phyloP scores from a whole-genome alignment of 2,329 filamentous ascomycete genomes.

The Curvularia lunata region DNA sequence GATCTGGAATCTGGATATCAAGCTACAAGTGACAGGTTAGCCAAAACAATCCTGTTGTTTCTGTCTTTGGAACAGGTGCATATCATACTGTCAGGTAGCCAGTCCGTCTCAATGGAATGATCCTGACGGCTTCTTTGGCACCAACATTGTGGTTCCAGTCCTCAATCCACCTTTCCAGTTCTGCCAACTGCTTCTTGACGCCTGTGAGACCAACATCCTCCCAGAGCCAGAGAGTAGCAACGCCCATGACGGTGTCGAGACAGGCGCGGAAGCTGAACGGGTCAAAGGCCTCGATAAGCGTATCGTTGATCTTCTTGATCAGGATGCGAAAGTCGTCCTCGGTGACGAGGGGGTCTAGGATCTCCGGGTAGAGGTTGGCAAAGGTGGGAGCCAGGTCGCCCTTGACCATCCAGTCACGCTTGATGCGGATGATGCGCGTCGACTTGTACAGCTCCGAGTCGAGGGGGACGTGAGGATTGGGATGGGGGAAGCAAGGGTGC shows the following conservation, averaged over 20 bases:
- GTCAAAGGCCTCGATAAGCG: conserved; percentile 77
- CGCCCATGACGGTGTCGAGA: conserved; percentile 77
- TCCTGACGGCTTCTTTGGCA: conserved; percentile 68
- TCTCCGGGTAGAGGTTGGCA: conserved; percentile 94
- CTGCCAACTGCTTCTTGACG: conserved; percentile 72
- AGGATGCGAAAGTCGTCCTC: conserved; percentile 87
- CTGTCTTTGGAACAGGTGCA: background rate
- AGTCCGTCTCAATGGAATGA: conserved; percentile 79
- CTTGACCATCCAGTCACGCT: conserved; percentile 86
- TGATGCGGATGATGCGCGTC: conserved; percentile 90
- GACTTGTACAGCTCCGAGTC: conserved; percentile 74
- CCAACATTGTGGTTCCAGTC: conserved; percentile 78
- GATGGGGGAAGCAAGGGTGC: conserved; percentile 92
- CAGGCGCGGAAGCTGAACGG: conserved; percentile 79
- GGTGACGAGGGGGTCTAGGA: conserved; percentile 82
- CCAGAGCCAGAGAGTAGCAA: conserved; percentile 92
- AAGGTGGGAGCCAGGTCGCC: conserved; percentile 93
- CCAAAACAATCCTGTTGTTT: background rate
- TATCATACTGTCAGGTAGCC: conserved; percentile 80
- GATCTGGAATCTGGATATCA: conserved; percentile 81
- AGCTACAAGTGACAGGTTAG: conserved; percentile 56
- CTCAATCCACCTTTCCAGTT: conserved; percentile 81
- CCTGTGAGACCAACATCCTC: conserved; percentile 83
- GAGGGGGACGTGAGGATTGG: conserved; percentile 87
- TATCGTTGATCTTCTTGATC: conserved; percentile 80